Base-by-base conservation (phyloP, 441 rosid genomes). In the Biscutella laevigata region DNA sequence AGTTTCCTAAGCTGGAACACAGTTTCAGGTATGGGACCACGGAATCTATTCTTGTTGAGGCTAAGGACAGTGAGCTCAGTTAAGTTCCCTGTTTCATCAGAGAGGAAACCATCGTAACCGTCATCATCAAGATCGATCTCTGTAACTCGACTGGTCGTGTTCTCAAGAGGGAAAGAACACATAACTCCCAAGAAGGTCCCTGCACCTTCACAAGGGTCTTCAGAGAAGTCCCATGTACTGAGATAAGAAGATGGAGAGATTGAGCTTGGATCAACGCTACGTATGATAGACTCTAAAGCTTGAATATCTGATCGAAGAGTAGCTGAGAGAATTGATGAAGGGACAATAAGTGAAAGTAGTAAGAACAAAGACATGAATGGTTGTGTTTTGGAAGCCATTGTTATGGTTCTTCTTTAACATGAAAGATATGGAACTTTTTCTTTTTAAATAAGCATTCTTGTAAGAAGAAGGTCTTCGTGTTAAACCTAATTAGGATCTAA, bases 11-110 rank as follows among this genome's bases (percentile, higher is more conserved):
- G 78, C 8, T 63, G 68, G 51, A 38, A 60, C 26, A 76, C 58
- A 65, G 74, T 16, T 14, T 70, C 72, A 1, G 84, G 86, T 27
- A 83, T 51, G 0, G 90, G 78, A 14, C 84, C 86, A 1, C 86
- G 63, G 58, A 80, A 80, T 13, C 65, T 64, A 65, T 76, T 80
- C 30, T 10, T 53, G 68, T 71, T 64, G 10, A 74, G 63, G 44
- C 66, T 46, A 7, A 78, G 74, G 36, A 61, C 53, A 36, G 81
- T 73, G 26, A 80, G 81, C 60, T 74, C 84, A 0, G 81, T 72
- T 6, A 83, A 54, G 68, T 71, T 74, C 7, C 90, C 84, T 49
- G 8, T 12, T 41, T 41, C 62, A 6, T 74, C 73, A 38, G 77
- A 21, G 20, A 76, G 66, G 54, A 76, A 77, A 4, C 86, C 86